Conservation (phyloP, 192 early-diverging fungal genomes). For the Coemansia sp. region DNA sequence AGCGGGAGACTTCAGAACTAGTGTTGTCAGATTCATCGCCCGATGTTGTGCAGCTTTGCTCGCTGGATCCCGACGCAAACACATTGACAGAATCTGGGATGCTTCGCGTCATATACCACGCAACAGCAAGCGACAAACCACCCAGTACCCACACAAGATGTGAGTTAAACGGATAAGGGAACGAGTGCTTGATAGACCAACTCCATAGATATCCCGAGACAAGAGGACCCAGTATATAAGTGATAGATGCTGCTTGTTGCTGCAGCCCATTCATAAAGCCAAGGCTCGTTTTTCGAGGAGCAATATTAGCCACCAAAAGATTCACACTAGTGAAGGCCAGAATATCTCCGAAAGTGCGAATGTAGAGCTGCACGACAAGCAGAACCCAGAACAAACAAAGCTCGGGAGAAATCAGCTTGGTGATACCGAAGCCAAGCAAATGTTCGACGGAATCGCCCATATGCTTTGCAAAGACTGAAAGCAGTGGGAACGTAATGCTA, state of each 20-base stretch:
- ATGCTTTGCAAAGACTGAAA: not conserved
- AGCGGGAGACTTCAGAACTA: no score
- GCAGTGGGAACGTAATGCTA: not conserved
- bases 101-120: conserved; percentile 7
- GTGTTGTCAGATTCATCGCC: no score
- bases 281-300: conserved; percentile 27
- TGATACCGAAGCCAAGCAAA: conserved; percentile 14
- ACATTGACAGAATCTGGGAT: conserved; percentile 38
- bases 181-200: conserved; percentile 37
- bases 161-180: no score
- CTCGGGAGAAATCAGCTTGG: conserved; percentile 28
- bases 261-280: conserved; percentile 43
- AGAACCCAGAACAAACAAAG: conserved; percentile 30
- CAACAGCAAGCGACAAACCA: conserved; percentile 1
- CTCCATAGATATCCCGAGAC: conserved; percentile 35
- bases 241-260: conserved; percentile 26
- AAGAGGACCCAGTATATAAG: conserved; percentile 28
- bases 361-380: conserved; percentile 15
- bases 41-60: no score
- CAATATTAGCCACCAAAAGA: conserved; percentile 37
- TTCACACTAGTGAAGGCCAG: conserved; percentile 41
- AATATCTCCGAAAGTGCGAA: conserved; percentile 23
- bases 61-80: conserved; percentile 16
- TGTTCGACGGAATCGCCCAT: not conserved
- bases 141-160: conserved; percentile 35